Evolutionary conservation across 306 rosid species (phyloP).

Genomic region (Urtica urens): DNA sequence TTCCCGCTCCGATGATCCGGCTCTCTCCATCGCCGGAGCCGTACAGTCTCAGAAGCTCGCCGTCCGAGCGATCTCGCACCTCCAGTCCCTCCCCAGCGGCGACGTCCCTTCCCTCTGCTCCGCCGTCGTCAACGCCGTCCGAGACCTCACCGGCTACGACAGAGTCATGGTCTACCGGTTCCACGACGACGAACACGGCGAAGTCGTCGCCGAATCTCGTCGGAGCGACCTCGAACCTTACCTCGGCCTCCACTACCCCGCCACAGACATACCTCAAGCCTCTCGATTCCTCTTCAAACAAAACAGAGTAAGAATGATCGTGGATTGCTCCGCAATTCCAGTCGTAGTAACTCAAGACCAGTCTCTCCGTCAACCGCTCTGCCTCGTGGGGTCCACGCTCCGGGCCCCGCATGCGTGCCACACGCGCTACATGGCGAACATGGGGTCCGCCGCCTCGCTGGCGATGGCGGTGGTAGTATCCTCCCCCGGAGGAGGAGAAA

Average conservation of each 20-base stretch:
- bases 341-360: conserved; percentile 68
- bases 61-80: conserved; percentile 70
- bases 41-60: conserved; percentile 97
- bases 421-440: conserved; percentile 92
- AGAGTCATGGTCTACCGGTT: conserved; percentile 94
- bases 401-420: conserved; percentile 94
- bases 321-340: conserved; percentile 63
- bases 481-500: conserved; percentile 59
- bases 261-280: conserved; percentile 95
- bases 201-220: conserved; percentile 88
- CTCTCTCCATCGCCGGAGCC: conserved; percentile 91
- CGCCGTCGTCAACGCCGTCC: conserved; percentile 69
- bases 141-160: conserved; percentile 77
- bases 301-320: conserved; percentile 94
- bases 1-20: conserved; percentile 77
- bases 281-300: conserved; percentile 95
- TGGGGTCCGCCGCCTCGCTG: conserved; percentile 84
- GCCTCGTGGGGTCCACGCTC: conserved; percentile 90
- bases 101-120: conserved; percentile 67
- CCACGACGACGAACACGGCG: conserved; percentile 99
- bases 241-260: conserved; percentile 89
- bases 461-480: conserved; percentile 84
- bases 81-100: conserved; percentile 84
- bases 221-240: conserved; percentile 81
- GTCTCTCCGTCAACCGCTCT: conserved; percentile 65